phyloP scores from a whole-genome alignment of 192 early-diverging fungal species.

The Podochytrium sp. region DNA sequence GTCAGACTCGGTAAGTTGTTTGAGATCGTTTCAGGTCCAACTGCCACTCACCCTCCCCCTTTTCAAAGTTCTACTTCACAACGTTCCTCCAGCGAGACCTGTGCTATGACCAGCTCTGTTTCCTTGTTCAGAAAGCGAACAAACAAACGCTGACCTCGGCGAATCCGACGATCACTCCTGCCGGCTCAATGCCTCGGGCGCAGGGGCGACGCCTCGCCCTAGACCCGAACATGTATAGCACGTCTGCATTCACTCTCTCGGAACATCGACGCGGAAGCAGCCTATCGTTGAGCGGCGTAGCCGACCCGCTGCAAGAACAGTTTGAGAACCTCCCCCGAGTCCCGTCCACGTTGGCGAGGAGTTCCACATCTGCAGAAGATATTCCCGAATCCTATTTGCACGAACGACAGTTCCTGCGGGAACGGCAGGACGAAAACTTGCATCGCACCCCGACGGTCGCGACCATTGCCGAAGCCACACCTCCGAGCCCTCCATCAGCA shows the following conservation, averaged over 20 bases:
- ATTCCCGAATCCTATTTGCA: too few relatives aligned
- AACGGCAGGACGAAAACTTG: not conserved
- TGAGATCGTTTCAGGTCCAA: not conserved
- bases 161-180: not conserved
- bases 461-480: not conserved
- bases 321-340: too few relatives aligned
- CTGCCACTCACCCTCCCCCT: not conserved
- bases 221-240: not conserved
- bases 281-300: too few relatives aligned
- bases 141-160: not conserved
- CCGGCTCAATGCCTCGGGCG: not conserved
- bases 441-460: not conserved
- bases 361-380: too few relatives aligned
- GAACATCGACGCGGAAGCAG: too few relatives aligned
- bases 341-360: too few relatives aligned
- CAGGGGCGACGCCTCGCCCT: not conserved
- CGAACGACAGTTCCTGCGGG: too few relatives aligned
- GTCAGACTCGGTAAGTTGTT: not conserved
- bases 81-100: conserved; percentile 3
- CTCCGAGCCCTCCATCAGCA: too few relatives aligned
- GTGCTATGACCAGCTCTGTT: not conserved
- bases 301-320: too few relatives aligned
- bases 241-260: not conserved
- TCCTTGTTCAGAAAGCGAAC: not conserved
- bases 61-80: conserved; percentile 5